phyloP scores from a whole-genome alignment of 805 yeast species.

The Wickerhamiella parazyma region DNA sequence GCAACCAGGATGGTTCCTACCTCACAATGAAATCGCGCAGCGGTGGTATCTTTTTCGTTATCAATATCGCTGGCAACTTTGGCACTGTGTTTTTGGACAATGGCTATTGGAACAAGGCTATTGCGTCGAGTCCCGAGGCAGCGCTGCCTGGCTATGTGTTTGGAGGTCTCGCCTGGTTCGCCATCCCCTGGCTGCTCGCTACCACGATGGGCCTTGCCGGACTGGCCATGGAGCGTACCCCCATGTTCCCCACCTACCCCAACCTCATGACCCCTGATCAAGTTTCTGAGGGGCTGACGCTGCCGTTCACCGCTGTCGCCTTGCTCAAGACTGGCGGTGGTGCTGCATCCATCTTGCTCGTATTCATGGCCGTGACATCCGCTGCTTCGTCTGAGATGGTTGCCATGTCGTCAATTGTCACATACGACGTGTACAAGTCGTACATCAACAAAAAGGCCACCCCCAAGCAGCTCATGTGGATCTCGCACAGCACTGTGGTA shows the following conservation, averaged over 20 bases:
- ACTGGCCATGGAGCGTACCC: conserved; percentile 52
- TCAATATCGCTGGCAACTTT: conserved; percentile 78
- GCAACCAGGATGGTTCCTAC: conserved; percentile 77
- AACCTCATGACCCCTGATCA: conserved; percentile 48
- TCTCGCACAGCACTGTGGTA: conserved; percentile 57
- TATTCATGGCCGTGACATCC: conserved; percentile 86
- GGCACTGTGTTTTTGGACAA: conserved; percentile 80
- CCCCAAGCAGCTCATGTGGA: conserved; percentile 55
- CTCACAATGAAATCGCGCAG: conserved; percentile 74
- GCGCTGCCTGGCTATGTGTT: conserved; percentile 77
- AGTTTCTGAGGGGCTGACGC: conserved; percentile 58
- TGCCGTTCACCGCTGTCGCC: conserved; percentile 67
- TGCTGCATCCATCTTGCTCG: conserved; percentile 60
- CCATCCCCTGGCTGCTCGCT: conserved; percentile 71
- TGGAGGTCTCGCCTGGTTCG: conserved; percentile 87
- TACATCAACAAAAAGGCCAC: conserved; percentile 68
- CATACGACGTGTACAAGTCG: conserved; percentile 73
- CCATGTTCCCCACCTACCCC: conserved; percentile 73
- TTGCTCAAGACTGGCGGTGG: conserved; percentile 82
- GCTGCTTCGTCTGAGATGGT: conserved; percentile 87
- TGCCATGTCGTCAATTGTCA: conserved; percentile 71
- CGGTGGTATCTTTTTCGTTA: conserved; percentile 83
- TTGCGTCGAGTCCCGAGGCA: conserved; percentile 70
- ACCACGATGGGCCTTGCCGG: conserved; percentile 83
- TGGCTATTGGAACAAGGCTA: conserved; percentile 82